Evolutionary conservation across 768 basidiomycete genomes (phyloP).

Genomic region (Boletus fagicola): DNA sequence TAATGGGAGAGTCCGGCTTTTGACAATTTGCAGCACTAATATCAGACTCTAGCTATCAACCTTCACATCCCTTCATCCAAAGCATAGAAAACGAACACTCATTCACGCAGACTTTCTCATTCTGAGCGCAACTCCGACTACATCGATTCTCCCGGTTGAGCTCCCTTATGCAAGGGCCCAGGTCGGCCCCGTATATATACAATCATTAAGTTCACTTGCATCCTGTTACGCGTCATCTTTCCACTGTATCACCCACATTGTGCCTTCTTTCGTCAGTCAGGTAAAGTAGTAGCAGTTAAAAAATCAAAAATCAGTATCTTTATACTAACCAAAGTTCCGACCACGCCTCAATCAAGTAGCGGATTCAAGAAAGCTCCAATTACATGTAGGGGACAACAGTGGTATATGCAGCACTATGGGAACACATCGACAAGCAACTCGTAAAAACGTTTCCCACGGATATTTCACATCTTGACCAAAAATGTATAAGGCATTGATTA

Average conservation of each 20-base stretch:
- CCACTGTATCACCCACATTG: constrained; percentile 34
- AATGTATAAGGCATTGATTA: neutral
- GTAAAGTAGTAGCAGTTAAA: constrained; percentile 28
- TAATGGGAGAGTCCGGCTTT: constrained; percentile 32
- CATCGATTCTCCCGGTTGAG: constrained; percentile 7
- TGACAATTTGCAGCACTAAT: constrained; percentile 5
- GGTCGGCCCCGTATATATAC: constrained; percentile 35
- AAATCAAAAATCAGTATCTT: constrained; percentile 6
- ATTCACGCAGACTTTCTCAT: constrained; percentile 7
- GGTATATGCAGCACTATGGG: neutral
- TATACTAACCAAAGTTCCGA: neutral
- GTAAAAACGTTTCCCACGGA: neutral
- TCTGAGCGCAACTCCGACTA: constrained; percentile 2
- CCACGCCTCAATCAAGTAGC: no score
- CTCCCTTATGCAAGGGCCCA: constrained; percentile 17
- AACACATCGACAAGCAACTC: neutral
- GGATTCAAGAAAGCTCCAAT: neutral
- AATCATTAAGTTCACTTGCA: constrained; percentile 36
- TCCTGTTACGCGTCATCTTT: constrained; percentile 29
- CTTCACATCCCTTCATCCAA: constrained; percentile 84
- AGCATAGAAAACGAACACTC: constrained; percentile 43
- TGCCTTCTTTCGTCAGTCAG: constrained; percentile 19
- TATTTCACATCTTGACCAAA: constrained; percentile 22
- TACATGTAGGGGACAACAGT: constrained; percentile 4
- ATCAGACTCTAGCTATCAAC: constrained; percentile 64